Evolutionary conservation across 768 basidiomycete species (phyloP).

Genomic region (Porpolomopsis calyptriformis): DNA sequence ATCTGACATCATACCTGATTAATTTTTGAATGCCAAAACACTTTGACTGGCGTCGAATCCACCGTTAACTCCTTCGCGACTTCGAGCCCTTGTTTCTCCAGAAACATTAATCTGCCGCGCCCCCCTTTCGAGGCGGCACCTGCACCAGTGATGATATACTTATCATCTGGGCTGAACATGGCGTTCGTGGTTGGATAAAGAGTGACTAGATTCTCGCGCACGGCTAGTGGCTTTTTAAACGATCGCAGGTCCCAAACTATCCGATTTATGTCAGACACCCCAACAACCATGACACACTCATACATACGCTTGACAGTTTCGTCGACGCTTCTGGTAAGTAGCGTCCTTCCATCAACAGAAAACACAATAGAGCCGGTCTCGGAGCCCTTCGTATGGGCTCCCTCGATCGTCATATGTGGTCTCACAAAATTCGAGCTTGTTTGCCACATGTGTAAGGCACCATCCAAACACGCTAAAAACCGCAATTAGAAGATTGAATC

Average conservation of each 20-base stretch:
- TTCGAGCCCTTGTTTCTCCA: constrained; percentile 61
- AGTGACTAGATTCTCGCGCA: constrained; percentile 53
- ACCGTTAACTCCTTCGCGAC: constrained; percentile 57
- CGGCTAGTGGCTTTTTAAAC: constrained; percentile 80
- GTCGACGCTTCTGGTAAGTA: constrained; percentile 88
- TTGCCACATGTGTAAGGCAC: constrained; percentile 89
- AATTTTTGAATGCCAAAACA: constrained; percentile 93
- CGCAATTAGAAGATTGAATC: constrained; percentile 4
- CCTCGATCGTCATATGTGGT: constrained; percentile 77
- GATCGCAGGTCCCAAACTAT: constrained; percentile 90
- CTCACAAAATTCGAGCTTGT: constrained; percentile 87
- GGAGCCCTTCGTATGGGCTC: constrained; percentile 76
- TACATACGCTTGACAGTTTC: constrained; percentile 88
- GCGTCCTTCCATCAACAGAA: constrained; percentile 75
- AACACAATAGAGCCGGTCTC: constrained; percentile 84
- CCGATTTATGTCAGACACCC: background rate
- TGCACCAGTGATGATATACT: constrained; percentile 75
- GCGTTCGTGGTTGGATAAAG: constrained; percentile 91
- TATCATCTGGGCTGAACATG: constrained; percentile 91
- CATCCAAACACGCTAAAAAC: constrained; percentile 72
- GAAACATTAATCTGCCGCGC: constrained; percentile 61
- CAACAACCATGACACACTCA: background rate
- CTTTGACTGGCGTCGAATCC: constrained; percentile 76
- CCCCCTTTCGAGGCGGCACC: constrained; percentile 58
- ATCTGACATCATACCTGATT: constrained; percentile 63